phyloP scores from a whole-genome alignment of 495 filamentous ascomycete species.

The Tuber calosporum region DNA sequence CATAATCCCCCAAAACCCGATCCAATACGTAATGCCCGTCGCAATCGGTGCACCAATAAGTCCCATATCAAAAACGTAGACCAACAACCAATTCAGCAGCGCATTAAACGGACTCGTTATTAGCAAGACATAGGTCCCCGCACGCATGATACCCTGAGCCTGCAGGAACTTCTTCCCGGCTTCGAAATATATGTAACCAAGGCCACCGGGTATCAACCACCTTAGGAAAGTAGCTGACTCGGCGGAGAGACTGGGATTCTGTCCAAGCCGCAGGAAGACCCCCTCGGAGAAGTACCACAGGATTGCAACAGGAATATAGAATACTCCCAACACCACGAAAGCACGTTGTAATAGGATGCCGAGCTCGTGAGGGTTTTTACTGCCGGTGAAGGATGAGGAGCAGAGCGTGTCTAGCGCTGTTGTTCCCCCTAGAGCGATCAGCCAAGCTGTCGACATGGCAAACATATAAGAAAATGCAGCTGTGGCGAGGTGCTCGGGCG shows the following conservation, averaged over 20 bases:
- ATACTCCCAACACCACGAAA: constrained; percentile 62
- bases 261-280: constrained; percentile 68
- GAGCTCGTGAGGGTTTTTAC: constrained; percentile 65
- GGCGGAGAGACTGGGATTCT: constrained; percentile 68
- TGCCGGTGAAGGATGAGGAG: constrained; percentile 79
- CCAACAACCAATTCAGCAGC: constrained; percentile 69
- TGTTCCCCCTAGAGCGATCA: constrained; percentile 85
- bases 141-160: constrained; percentile 83
- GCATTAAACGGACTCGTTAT: constrained; percentile 77
- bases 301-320: constrained; percentile 69
- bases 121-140: constrained; percentile 78
- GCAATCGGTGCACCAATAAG: constrained; percentile 77
- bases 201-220: constrained; percentile 71
- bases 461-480: constrained; percentile 93
- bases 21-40: constrained; percentile 80
- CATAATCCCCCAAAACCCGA: constrained; percentile 69
- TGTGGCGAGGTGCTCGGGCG: constrained; percentile 71
- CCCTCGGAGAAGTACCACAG: constrained; percentile 73
- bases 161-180: constrained; percentile 87
- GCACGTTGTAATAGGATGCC: constrained; percentile 75
- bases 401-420: constrained; percentile 85
- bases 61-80: constrained; percentile 62
- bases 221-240: constrained; percentile 70
- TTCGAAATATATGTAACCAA: constrained; percentile 91
- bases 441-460: constrained; percentile 82